Conservation (phyloP, 208 protist genomes). For the Crithidia sp. region DNA sequence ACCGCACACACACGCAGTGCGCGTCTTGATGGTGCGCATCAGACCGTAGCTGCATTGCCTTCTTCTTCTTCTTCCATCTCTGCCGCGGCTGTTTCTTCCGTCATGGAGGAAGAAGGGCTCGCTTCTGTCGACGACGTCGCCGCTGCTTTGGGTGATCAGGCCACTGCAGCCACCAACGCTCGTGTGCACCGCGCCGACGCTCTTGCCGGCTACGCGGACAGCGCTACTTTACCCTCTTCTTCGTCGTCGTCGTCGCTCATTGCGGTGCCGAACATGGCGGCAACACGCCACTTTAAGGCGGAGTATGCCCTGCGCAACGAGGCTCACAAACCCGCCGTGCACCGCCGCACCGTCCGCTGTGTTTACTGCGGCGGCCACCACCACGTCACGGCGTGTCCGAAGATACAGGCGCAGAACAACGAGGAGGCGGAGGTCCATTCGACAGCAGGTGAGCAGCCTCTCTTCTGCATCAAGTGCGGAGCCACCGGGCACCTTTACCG, state of each 20-base stretch:
- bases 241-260: conserved; percentile 22
- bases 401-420: conserved; percentile 27
- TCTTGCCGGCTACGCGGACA: neutral
- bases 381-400: conserved; percentile 77
- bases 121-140: conserved; percentile 29
- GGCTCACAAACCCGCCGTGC: conserved; percentile 54
- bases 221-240: neutral
- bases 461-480: conserved; percentile 80
- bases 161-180: neutral
- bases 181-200: conserved; percentile 9
- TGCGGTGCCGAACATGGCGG: conserved; percentile 55
- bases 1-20: neutral
- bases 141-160: conserved; percentile 20
- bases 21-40: neutral
- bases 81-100: neutral
- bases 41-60: neutral
- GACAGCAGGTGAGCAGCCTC: neutral
- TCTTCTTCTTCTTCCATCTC: neutral
- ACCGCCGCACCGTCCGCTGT: conserved; percentile 68
- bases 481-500: conserved; percentile 53
- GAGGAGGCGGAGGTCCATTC: neutral
- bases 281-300: conserved; percentile 49
- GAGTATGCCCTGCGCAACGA: conserved; percentile 49
- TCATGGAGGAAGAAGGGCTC: conserved; percentile 23
- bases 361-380: conserved; percentile 83